Evolutionary conservation across 1,139 yeast species (phyloP), one percentile per base, ranked within the genome.

Genomic region (Pichia sp.): DNA sequence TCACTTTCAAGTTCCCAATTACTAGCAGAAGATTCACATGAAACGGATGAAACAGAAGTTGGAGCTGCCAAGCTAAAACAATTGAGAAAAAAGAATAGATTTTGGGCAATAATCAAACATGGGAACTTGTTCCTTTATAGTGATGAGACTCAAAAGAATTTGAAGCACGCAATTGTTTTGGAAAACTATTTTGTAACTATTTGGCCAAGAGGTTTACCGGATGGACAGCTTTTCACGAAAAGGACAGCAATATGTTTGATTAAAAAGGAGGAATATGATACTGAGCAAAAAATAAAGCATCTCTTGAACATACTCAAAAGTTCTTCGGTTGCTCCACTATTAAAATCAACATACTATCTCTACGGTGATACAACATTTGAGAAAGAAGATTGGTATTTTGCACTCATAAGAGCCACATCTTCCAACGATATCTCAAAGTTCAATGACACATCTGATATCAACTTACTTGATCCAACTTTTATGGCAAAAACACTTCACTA

Each of bases 351-450:
- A 2, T 81, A 82, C 53, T 91, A 72, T 61, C 62, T 89, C 2
- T 85, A 86, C 58, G 75, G 82, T 39, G 95, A 85, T 53, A 71
- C 76, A 38, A 84, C 86, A 49, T 72, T 72, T 39, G 89, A 82
- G 36, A 89, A 91, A 56, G 98, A 89, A 59, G 95, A 88, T 57
- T 81, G 96, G 84, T 89, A 89, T 59, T 86, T 86, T 61, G 78
- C 85, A 2, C 66, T 89, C 43, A 70, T 89, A n/a, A 67, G 79
- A 44, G 91, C 93, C 1, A 76, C 93, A 0, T 82, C 81, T 48
- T 46, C 44, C 25, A 17, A 28, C 4, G 10, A 9, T 18, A n/a
- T 26, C 2, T 4, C 30, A 9, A 18, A 26, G 15, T 17, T 30
- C 2, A 18, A 26, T 3, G 31, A 34, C 7, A 40, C 50, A 18